Conservation (phyloP, 2,329 filamentous ascomycete genomes). For the Fusarium protoensiforme region DNA sequence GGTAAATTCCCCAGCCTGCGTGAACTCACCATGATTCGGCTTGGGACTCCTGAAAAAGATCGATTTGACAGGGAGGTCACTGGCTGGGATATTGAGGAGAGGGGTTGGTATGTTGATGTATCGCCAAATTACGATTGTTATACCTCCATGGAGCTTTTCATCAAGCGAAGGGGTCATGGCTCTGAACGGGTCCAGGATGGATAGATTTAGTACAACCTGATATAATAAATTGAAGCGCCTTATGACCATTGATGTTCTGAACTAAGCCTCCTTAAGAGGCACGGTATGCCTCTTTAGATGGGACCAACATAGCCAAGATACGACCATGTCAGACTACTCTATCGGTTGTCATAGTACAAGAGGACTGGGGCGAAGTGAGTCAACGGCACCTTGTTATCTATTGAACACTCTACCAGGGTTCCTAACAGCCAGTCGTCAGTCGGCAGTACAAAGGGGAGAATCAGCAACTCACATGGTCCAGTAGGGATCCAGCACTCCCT, state of each 20-base stretch:
- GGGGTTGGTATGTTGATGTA: rapidly evolving
- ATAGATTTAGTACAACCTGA: not conserved
- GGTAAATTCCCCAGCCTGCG: not conserved
- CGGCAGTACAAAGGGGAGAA: not conserved
- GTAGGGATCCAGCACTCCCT: not conserved
- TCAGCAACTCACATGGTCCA: not conserved
- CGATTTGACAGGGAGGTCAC: not conserved
- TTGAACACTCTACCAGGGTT: not conserved
- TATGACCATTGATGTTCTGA: not conserved
- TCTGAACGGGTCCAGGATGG: not conserved
- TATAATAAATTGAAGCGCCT: rapidly evolving
- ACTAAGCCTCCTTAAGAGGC: not conserved
- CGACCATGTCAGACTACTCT: not conserved
- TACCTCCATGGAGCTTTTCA: not conserved
- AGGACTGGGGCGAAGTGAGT: not conserved
- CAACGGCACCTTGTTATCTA: not conserved
- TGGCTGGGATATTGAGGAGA: not conserved
- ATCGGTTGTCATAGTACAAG: not conserved
- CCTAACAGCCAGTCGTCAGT: not conserved
- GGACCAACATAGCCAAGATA: not conserved
- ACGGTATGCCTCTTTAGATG: not conserved
- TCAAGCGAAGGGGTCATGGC: not conserved
- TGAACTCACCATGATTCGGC: not conserved
- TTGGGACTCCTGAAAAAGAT: not conserved
- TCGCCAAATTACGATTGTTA: rapidly evolving